These are phyloP conservation scores for Plantago lanceolata DNA, from an alignment of 305 asterid species.

Conservation along the genomic window DNA sequence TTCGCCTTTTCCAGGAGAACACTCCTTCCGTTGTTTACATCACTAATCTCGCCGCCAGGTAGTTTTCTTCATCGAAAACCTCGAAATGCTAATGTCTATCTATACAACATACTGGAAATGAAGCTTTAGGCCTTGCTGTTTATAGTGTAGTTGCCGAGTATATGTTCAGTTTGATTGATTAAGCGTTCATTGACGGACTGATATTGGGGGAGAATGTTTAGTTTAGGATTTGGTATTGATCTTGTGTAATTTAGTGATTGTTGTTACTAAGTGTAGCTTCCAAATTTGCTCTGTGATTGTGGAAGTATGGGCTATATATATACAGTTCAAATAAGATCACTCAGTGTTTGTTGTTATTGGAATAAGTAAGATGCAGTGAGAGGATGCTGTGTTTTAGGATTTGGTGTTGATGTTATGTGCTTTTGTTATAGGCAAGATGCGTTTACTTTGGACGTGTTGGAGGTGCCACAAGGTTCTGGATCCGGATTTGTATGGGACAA, in stretches of 20 bases:
- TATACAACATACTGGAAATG: not conserved
- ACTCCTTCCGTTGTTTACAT: slow-evolving; percentile 94
- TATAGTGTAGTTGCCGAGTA: not conserved
- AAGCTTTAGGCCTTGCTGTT: not conserved
- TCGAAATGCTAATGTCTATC: not conserved
- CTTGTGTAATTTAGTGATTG: not conserved
- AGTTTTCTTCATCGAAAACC: not conserved
- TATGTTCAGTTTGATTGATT: not conserved
- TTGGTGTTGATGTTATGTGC: slow-evolving; percentile 11
- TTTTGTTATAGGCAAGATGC: slow-evolving; percentile 70
- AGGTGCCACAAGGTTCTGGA: slow-evolving; percentile 98
- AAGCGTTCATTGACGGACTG: not conserved
- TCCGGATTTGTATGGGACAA: slow-evolving; percentile 93
- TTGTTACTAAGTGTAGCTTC: not conserved
- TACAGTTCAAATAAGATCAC: not conserved
- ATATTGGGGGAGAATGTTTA: not conserved
- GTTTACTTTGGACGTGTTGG: slow-evolving; percentile 83
- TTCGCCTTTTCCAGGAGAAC: slow-evolving; percentile 81
- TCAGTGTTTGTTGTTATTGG: not conserved
- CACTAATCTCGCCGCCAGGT: slow-evolving; percentile 89
- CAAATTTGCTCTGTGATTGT: not conserved
- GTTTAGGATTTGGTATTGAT: too few relatives aligned
- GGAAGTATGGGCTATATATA: not conserved
- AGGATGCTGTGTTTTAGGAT: not conserved
- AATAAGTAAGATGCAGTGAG: not conserved